Base-by-base conservation (phyloP, 441 rosid species). In the Syzygium syzygioides region DNA sequence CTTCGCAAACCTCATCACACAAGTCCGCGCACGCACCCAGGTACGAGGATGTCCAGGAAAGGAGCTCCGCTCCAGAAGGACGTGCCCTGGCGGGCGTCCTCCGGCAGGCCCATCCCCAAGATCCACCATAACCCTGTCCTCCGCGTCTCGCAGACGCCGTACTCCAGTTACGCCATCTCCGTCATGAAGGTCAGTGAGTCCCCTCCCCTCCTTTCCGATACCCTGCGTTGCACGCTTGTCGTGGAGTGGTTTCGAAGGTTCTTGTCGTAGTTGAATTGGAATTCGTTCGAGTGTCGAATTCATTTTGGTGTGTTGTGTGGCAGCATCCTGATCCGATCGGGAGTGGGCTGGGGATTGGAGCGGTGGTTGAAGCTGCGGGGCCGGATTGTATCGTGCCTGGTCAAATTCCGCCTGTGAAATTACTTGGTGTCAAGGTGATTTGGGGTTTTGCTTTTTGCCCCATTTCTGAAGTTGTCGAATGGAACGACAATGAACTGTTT, bases 381-480 rank as follows among this genome's bases (percentile, higher is more conserved):
- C 97, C 99, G 6, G 99, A 96, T 89, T 96, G 98, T 86, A 91
- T 95, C 85, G 95, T 97, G 48, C 98, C 99, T 26, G 98, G 99
- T 12, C 98, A 94, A 90, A 92, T 95, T 85, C 93, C 94, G 2
- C 99, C 99, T 60, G 79, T 96, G 89, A 93, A 94, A 13, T 88
- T 97, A 32, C 97, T 97, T 53, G 99, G 99, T 89, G 89, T 96
- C 87, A 96, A 95, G 96, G 99, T 97, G 62, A 52, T n/a, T 25
- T 2, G 64, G 12, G 48, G n/a, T 32, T 18, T 56, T 5, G 48
- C 57, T 59, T 79, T 85, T 28, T 86, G 32, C 20, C 32, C 76
- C 53, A 62, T 50, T 53, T 55, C 45, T n/a, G 56, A 28, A 83
- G 34, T 52, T n/a, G 50, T 55, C 32, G 20, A 2, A 45, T 37